phyloP scores from a whole-genome alignment of 1,139 yeast species.

The Fermentozyma sake region DNA sequence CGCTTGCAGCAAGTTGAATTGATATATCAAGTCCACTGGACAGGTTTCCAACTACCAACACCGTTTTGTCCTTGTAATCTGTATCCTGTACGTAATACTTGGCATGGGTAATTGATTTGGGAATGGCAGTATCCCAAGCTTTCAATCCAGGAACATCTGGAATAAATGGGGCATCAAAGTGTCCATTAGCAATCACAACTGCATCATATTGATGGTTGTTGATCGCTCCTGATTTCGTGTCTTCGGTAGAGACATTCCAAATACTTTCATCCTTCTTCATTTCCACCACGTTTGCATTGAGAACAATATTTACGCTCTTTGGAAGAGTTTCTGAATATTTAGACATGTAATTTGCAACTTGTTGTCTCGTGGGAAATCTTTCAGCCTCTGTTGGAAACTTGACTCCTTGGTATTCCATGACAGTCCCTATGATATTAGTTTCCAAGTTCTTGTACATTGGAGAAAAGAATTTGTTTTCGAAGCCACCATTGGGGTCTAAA shows the following conservation, averaged over 20 bases:
- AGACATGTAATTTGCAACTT: conserved; percentile 35
- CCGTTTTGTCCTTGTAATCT: conserved; percentile 30
- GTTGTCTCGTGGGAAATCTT: conserved; percentile 32
- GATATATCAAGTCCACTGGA: conserved; percentile 49
- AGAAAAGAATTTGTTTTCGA: conserved; percentile 18
- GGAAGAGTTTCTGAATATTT: conserved; percentile 31
- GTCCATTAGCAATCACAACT: conserved; percentile 47
- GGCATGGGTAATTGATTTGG: conserved; percentile 37
- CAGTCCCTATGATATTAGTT: conserved; percentile 38
- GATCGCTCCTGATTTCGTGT: too few species aligned
- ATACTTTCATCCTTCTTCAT: conserved; percentile 10
- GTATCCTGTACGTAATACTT: conserved; percentile 34
- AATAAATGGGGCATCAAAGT: conserved; percentile 40
- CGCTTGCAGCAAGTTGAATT: conserved; percentile 36
- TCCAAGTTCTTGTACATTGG: conserved; percentile 47
- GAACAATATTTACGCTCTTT: conserved; percentile 16
- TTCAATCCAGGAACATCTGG: conserved; percentile 40
- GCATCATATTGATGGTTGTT: conserved; percentile 32
- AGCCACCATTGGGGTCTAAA: conserved; percentile 12
- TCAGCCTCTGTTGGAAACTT: conserved; percentile 28
- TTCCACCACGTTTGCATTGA: conserved; percentile 20
- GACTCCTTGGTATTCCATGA: conserved; percentile 40
- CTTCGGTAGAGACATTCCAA: too few species aligned
- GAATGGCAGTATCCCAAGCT: conserved; percentile 31
- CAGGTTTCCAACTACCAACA: conserved; percentile 44